phyloP scores from a whole-genome alignment of 306 rosid species.

The Rosa persica region DNA sequence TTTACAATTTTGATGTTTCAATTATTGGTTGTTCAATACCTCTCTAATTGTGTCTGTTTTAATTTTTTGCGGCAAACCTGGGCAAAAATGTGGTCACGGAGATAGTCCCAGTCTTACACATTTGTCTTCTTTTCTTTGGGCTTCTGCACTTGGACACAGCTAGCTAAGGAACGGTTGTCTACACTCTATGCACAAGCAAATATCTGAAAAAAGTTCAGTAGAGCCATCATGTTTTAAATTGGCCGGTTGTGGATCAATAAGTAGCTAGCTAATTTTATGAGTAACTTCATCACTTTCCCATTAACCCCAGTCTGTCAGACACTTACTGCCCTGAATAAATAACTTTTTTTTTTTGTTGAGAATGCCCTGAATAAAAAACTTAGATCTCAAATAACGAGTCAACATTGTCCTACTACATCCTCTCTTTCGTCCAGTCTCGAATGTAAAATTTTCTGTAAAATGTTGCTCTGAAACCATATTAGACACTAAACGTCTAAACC shows the following conservation, averaged over 20 bases:
- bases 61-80: not conserved
- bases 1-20: not conserved
- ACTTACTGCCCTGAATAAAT: too few species aligned
- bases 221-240: not conserved
- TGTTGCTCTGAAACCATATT: not conserved
- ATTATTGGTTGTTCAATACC: not conserved
- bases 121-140: not conserved
- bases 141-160: constrained; percentile 10
- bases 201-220: not conserved
- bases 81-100: not conserved
- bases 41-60: not conserved
- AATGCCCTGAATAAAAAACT: too few species aligned
- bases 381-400: not conserved
- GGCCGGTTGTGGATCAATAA: not conserved
- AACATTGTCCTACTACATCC: not conserved
- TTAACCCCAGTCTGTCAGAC: not conserved
- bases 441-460: not conserved
- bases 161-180: not conserved
- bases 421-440: not conserved
- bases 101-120: not conserved
- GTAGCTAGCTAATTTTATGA: not conserved
- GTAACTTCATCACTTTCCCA: not conserved
- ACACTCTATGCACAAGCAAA: not conserved
- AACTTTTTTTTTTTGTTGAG: too few species aligned
- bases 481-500: too few species aligned